These are phyloP conservation scores for Solanum tacnaense DNA, from an alignment of 257 asterid genomes.

Conservation along the genomic window DNA sequence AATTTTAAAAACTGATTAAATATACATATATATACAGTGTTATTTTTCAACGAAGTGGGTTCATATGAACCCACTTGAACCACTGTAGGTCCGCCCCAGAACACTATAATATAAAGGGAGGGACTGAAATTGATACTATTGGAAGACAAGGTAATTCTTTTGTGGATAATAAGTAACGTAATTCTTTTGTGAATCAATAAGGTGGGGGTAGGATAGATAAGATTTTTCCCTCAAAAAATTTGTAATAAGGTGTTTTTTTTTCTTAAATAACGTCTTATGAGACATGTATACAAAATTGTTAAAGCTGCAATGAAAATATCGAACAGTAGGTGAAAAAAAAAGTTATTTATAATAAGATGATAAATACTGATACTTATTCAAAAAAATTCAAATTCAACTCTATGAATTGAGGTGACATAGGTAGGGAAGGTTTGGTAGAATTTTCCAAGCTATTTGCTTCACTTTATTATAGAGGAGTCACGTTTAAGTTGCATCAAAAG, in stretches of 20 bases:
- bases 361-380: not conserved
- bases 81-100: no score
- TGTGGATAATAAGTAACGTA: not conserved
- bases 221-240: not conserved
- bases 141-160: not conserved
- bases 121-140: not conserved
- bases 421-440: not conserved
- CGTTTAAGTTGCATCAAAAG: not conserved
- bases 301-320: not conserved
- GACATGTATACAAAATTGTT: not conserved
- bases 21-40: no score
- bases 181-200: not conserved
- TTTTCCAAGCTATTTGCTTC: not conserved
- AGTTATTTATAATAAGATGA: not conserved
- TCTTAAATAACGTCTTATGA: not conserved
- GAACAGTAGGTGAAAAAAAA: accelerated
- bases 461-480: not conserved
- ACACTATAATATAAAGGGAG: not conserved
- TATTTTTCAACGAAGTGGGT: no score
- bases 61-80: no score
- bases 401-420: not conserved
- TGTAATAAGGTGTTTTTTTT: not conserved
- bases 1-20: no score
- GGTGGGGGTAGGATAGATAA: not conserved
- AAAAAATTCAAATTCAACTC: not conserved